A percentile compares a stretch with the other conserved stretches of the same genome.
phyloP scores from a whole-genome alignment of 202 grass and related monocot genomes.

The Cymbopogon flexuosus region DNA sequence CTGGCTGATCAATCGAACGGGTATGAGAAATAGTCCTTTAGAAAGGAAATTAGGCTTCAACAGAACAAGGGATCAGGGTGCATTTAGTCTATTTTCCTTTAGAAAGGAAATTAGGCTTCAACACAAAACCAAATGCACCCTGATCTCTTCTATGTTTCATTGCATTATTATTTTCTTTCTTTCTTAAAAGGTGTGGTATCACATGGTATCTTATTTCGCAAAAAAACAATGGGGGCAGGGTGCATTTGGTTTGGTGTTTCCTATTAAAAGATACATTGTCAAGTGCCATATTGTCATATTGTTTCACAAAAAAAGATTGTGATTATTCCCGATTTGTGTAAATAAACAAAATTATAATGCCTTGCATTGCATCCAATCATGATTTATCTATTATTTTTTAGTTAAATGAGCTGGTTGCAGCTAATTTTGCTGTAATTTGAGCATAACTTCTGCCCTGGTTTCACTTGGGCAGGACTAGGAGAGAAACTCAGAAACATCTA shows the following conservation, averaged over 20 bases:
- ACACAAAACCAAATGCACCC: background rate
- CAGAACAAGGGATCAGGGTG: too few species aligned
- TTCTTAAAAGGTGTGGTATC: background rate
- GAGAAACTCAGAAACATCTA: background rate
- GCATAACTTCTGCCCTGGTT: background rate
- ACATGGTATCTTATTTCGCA: background rate
- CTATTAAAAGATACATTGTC: background rate
- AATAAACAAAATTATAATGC: background rate
- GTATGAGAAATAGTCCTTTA: too few species aligned
- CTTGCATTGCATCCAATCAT: background rate
- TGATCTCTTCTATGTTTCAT: background rate
- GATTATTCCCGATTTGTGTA: background rate
- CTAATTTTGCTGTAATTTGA: background rate
- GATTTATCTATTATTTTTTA: background rate
- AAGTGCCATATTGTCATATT: background rate
- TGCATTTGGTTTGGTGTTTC: background rate
- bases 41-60: background rate
- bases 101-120: background rate
- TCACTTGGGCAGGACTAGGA: conserved; percentile 15
- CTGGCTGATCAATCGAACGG: background rate
- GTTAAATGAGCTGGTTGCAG: background rate
- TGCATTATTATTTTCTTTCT: background rate
- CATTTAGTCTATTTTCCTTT: too few species aligned
- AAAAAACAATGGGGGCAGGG: background rate
- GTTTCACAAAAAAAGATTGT: background rate